These are phyloP conservation scores for Fragaria iinumae DNA, from an alignment of 306 rosid genomes.

Conservation along the genomic window DNA sequence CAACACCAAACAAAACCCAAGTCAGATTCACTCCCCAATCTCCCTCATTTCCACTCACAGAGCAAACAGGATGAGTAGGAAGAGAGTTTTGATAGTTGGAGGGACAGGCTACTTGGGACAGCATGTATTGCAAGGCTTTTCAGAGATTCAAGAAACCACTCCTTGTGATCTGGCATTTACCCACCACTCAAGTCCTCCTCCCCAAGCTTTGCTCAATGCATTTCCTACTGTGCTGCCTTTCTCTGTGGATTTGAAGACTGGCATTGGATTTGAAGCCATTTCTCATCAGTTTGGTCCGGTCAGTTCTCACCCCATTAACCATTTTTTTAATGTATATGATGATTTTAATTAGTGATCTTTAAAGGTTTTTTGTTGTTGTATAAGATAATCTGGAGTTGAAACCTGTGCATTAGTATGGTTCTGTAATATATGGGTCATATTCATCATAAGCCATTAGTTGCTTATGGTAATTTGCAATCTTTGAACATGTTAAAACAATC, in stretches of 20 bases:
- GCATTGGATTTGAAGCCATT: constrained; percentile 70
- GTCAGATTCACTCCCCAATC: background rate
- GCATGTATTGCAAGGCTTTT: constrained; percentile 63
- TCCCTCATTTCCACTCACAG: background rate
- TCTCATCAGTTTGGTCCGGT: constrained; percentile 69
- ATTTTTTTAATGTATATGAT: background rate
- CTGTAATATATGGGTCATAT: background rate
- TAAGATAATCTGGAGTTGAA: background rate
- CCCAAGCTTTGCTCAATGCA: constrained; percentile 46
- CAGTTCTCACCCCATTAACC: constrained; percentile 8
- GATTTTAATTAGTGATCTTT: constrained; percentile 22
- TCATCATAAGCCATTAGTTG: background rate
- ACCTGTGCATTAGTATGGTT: background rate
- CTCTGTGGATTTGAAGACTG: constrained; percentile 72
- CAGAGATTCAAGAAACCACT: constrained; percentile 24
- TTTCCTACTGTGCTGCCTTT: constrained; percentile 52
- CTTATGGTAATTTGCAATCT: background rate
- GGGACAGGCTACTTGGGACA: constrained; percentile 95
- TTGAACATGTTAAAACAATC: background rate
- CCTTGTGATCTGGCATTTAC: constrained; percentile 67
- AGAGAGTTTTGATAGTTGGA: constrained; percentile 76
- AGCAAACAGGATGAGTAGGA: constrained; percentile 32
- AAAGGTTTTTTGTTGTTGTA: too few species aligned
- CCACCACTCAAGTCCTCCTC: constrained; percentile 54
- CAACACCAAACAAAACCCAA: background rate